Percentiles rank a stretch among this genome's conserved stretches.
Conservation (phyloP, 257 asterid genomes). For the Thymus quinquecostatus region DNA sequence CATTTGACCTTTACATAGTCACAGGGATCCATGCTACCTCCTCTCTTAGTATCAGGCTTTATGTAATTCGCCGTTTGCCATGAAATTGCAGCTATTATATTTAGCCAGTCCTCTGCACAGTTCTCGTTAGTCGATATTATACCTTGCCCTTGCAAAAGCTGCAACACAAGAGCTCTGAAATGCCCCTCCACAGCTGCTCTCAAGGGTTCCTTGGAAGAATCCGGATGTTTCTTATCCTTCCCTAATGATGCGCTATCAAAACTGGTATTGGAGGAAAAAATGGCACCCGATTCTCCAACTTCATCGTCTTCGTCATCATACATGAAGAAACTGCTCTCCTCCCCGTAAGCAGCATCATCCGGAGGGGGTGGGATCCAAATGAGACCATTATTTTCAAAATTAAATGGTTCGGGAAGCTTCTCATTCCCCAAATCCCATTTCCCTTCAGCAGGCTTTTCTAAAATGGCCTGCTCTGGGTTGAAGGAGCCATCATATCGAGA, state of each 20-base stretch:
- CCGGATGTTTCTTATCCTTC: slow-evolving; percentile 51
- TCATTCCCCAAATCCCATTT: slow-evolving; percentile 45
- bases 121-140: slow-evolving; percentile 45
- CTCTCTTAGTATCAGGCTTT: slow-evolving; percentile 84
- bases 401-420: slow-evolving; percentile 47
- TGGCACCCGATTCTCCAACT: slow-evolving; percentile 49
- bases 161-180: slow-evolving; percentile 89
- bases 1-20: slow-evolving; percentile 88
- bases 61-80: slow-evolving; percentile 89
- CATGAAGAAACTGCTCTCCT: slow-evolving; percentile 57
- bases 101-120: slow-evolving; percentile 65
- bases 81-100: slow-evolving; percentile 60
- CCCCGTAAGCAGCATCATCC: slow-evolving; percentile 51
- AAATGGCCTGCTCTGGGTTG: slow-evolving; percentile 57
- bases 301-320: slow-evolving; percentile 87
- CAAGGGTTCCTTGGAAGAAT: slow-evolving; percentile 53
- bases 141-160: slow-evolving; percentile 76
- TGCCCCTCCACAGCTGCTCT: slow-evolving; percentile 69
- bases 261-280: slow-evolving; percentile 42
- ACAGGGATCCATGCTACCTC: slow-evolving; percentile 98
- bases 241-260: slow-evolving; percentile 38
- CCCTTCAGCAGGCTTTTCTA: slow-evolving; percentile 57
- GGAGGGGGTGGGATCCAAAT: slow-evolving; percentile 93
- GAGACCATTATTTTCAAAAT: slow-evolving; percentile 68
- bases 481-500: slow-evolving; percentile 9